A percentile compares a stretch with the other conserved stretches of the same genome.
These are phyloP conservation scores for Otatea glauca DNA, from an alignment of 176 grass and related monocot genomes.

Conservation along the genomic window DNA sequence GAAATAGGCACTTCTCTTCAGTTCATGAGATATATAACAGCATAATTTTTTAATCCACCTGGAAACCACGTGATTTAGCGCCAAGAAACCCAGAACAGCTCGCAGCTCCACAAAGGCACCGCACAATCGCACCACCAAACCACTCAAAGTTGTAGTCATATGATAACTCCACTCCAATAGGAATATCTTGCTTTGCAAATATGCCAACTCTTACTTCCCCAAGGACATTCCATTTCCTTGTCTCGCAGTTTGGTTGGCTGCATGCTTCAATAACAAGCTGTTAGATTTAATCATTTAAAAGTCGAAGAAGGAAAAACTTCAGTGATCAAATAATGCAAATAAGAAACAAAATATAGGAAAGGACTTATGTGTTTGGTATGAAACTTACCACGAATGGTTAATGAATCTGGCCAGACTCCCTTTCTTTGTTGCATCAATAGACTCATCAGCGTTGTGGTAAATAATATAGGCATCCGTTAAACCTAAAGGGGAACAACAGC, in stretches of 20 bases:
- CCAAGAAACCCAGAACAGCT: conserved; percentile 97
- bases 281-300: conserved; percentile 46
- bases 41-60: conserved; percentile 55
- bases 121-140: conserved; percentile 87
- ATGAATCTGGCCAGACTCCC: conserved; percentile 96
- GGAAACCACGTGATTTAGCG: conserved; percentile 97
- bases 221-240: conserved; percentile 91
- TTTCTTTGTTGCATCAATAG: conserved; percentile 97
- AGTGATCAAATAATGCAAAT: conserved; percentile 12
- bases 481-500: conserved; percentile 51
- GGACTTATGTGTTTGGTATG: not conserved
- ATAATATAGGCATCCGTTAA: conserved; percentile 95
- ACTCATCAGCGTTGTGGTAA: conserved; percentile 92
- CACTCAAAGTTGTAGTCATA: conserved; percentile 99
- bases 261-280: conserved; percentile 43
- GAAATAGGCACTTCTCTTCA: conserved; percentile 23
- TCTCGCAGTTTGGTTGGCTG: conserved; percentile 95
- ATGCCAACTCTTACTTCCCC: conserved; percentile 98
- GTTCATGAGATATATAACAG: conserved; percentile 22
- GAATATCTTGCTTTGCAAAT: conserved; percentile 93
- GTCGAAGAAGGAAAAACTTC: not conserved
- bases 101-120: conserved; percentile 88
- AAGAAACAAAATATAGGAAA: conserved; percentile 15
- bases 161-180: conserved; percentile 71
- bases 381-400: conserved; percentile 89